Base-by-base conservation (phyloP, 768 basidiomycete species). In the Xerocomellus intermedius region DNA sequence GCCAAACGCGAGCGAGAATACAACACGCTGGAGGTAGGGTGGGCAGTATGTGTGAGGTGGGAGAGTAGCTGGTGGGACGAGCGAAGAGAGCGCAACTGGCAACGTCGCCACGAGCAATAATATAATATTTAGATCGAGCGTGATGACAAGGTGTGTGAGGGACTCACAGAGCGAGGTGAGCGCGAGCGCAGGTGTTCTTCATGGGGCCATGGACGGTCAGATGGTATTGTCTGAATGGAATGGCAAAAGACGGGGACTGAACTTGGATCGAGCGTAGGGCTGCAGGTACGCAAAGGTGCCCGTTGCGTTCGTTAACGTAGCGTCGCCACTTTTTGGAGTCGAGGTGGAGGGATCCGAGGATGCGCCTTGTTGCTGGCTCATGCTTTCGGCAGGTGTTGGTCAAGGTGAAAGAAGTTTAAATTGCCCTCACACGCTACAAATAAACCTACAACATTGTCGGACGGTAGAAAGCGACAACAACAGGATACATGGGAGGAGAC, bases 1-100 rank as follows among this genome's bases (percentile, higher is more conserved):
- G 0, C 71, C 73, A 42, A 81, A 77, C 16, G 75, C 69, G 8
- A 75, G 57, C 12, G 74, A 70, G 56, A 81, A 81, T 3, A 77
- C 78, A 4, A 77, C 62, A 3, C 78, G 72, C 9, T 75, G 68
- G 22, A 77, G 65, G 55, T 79, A 73, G 3, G 75, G 78, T 0
- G 77, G 77, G n/a, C 74, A 68, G 55, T 66, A 67, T 0, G 65
- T 59, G 8, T 54, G 63, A 12, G 64, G 60, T 16, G 58, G 61
- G 16, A 74, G 65, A 9, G 57, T 66, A 26, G 74, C 58, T 1
- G 70, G 70, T 13, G 77, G 76, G 17, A 74, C 63, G 14, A 74
- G 44, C 0, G 73, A 67, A 0, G 75, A 74, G 0, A 66, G 64
- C 2, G 75, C 56, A 36, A 79, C 77, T 78, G 59, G 28, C 49